Base-by-base conservation (phyloP, 2,329 filamentous ascomycete genomes). In the Byssoonygena ceratinophila region DNA sequence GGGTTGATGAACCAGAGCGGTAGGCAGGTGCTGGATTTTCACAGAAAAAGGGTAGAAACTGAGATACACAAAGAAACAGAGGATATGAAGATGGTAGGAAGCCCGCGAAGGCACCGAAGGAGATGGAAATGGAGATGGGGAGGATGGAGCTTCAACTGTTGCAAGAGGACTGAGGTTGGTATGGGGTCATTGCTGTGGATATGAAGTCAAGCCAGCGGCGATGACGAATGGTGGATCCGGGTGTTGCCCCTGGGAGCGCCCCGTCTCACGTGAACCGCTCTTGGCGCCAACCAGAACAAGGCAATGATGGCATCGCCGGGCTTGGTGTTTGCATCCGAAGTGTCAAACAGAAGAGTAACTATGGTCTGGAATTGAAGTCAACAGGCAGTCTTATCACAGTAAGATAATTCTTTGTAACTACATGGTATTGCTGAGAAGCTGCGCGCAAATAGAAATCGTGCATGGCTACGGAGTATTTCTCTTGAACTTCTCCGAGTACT, bases 201-300 rank as follows among this genome's bases (percentile, higher is more conserved):
- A 20, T 23, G 31, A 29, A 41, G 43, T 52, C 43, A 36, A n/a
- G 27, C 34, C 50, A 41, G 34, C 31, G 18, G 20, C 31, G 51
- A 53, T 49, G 51, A 53, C 51, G 51, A 47, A 20, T 32, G 31
- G 51, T 48, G 43, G 51, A 41, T 32, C 34, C 32, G n/a, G n/a
- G n/a, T n/a, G n/a, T n/a, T n/a, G 27, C 39, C 8, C 27, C 23
- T n/a, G 40, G 29, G 29, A 5, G n/a, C 7, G 22, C 8, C n/a
- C 23, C 16, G n/a, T 18, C 12, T 46, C 49, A 45, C 43, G 40
- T 52, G 43, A 25, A 11, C n/a, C 7, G 29, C 8, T 22, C 39
- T 41, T 50, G 47, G 47, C 47, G n/a, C 12, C n/a, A 3, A 40
- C 31, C 20, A 8, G 11, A 29, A 4, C 12, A 8, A 8, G 2